Base-by-base conservation (phyloP, 2,329 filamentous ascomycete genomes). In the Aaosphaeria arxii region DNA sequence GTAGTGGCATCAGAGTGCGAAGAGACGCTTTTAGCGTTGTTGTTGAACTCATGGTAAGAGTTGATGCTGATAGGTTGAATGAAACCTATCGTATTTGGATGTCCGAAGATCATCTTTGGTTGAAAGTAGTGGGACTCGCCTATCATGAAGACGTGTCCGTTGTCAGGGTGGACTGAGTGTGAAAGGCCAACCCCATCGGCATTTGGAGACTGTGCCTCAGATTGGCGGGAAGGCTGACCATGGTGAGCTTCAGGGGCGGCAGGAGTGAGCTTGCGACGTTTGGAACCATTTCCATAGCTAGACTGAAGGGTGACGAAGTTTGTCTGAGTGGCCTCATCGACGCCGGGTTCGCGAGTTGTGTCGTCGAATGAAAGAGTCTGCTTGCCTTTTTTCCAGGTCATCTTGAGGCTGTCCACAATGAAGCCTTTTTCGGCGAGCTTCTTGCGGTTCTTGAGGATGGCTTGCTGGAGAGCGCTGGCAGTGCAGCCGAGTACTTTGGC, bases 391-490 rank as follows among this genome's bases (percentile, higher is more conserved):
- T 38, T 28, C 47, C 47, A 49, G 3, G 29, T 11, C 47, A 49
- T 49, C 24, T 32, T 38, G 24, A 46, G 6, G 5, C 9, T 28
- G 11, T 30, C 39, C 4, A 42, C 7, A 7, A 36, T 28, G 5
- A n/a, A 30, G 29, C 63, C 62, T 28, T 57, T 57, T 11, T 48
- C 53, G 36, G 57, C 47, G 29, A 58, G 52, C 43, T 60, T 61
- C 24, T 40, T 29, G 7, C 59, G 56, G 7, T 66, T 47, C 53
- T 70, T 69, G 40, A 68, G 53, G 31, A 68, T 47, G 29, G 65
- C 64, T 48, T 70, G 66, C 43, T 70, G 64, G 17, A 70, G 44
- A 11, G 63, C 64, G 30, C 59, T 50, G 2, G 56, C 58, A 11
- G 64, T 62, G 39, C 59, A 62, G 11, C 54, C 50, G 5, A 69